phyloP scores from a whole-genome alignment of 257 asterid species.

The Nicotiana paniculata region DNA sequence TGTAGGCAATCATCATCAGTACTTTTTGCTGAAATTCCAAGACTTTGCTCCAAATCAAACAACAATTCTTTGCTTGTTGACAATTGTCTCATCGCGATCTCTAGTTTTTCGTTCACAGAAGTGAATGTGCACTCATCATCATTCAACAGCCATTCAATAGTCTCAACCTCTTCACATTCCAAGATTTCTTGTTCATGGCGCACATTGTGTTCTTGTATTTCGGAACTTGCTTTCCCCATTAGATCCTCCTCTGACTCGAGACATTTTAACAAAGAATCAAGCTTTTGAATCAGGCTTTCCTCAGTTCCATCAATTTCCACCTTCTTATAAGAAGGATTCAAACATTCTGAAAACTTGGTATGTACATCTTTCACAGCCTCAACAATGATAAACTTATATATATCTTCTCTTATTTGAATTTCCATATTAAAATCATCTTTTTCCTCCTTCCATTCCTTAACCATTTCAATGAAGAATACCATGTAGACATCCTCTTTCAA shows the following conservation, averaged over 20 bases:
- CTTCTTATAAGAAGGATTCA: constrained; percentile 23
- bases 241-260: constrained; percentile 39
- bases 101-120: constrained; percentile 43
- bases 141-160: constrained; percentile 44
- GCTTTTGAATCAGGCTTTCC: constrained; percentile 25
- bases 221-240: constrained; percentile 28
- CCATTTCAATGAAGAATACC: constrained; percentile 31
- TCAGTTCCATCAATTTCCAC: constrained; percentile 24
- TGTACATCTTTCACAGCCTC: constrained; percentile 30
- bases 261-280: constrained; percentile 27
- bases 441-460: constrained; percentile 25
- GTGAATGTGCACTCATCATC: constrained; percentile 40
- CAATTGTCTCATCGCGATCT: constrained; percentile 38
- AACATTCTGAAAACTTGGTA: constrained; percentile 8
- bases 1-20: constrained; percentile 5
- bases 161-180: constrained; percentile 39
- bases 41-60: constrained; percentile 33
- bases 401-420: constrained; percentile 30
- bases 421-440: constrained; percentile 22
- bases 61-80: constrained; percentile 40
- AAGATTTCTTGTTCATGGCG: constrained; percentile 30
- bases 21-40: constrained; percentile 7
- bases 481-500: constrained; percentile 34
- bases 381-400: constrained; percentile 21
- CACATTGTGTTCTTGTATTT: constrained; percentile 35